Percentiles rank a stretch among this genome's conserved stretches.
phyloP scores from a whole-genome alignment of 2,329 filamentous ascomycete species.

The Escovopsis sp. region DNA sequence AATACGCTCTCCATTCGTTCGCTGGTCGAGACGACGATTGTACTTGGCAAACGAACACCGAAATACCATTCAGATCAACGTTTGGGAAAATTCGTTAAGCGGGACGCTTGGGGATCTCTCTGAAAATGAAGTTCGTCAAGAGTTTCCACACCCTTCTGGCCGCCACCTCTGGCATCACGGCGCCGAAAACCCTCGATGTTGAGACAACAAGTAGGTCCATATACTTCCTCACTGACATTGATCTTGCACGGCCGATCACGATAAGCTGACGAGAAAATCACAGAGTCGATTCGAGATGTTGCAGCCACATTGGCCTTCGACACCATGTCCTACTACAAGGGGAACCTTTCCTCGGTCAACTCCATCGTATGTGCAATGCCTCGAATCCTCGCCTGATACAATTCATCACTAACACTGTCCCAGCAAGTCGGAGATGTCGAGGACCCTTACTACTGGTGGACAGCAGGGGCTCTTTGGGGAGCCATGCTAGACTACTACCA shows the following conservation, averaged over 20 bases:
- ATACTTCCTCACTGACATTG: no score
- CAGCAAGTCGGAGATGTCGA: conserved; percentile 48
- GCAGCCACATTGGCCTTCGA: conserved; percentile 45
- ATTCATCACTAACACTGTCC: background rate
- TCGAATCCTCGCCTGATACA: background rate
- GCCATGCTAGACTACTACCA: conserved; percentile 56
- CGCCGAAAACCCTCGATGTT: conserved; percentile 27
- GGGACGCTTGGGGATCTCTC: background rate
- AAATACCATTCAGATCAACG: no score
- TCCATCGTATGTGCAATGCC: conserved; percentile 21
- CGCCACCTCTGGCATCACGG: conserved; percentile 14
- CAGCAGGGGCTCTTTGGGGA: conserved; percentile 51
- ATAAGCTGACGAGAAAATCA: background rate
- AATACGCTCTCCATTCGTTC: no score
- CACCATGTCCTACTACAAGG: conserved; percentile 50
- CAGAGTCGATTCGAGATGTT: conserved; percentile 47
- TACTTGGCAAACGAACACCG: no score
- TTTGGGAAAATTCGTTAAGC: no score
- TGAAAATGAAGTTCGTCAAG: conserved; percentile 13
- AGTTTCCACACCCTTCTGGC: conserved; percentile 12
- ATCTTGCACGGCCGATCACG: no score
- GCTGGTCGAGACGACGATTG: background rate
- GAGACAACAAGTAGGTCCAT: conserved; percentile 17
- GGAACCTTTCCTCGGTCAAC: conserved; percentile 38
- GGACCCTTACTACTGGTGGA: conserved; percentile 56